Percentiles rank a stretch among this genome's conserved stretches.
Conservation (phyloP, 2,329 filamentous ascomycete species). For the Cytospora piceae region DNA sequence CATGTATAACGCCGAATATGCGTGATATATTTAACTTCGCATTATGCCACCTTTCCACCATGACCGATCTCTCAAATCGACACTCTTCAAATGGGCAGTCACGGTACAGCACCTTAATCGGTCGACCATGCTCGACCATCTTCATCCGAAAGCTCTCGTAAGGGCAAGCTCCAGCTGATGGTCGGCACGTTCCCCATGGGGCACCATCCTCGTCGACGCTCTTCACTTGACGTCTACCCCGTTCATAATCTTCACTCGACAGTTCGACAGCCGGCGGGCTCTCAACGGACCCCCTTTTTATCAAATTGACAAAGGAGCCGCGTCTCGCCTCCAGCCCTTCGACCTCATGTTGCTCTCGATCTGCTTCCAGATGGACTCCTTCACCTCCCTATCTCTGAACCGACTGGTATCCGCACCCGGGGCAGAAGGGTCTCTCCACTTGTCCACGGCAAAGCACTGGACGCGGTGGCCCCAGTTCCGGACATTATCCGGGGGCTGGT, state of each 20-base stretch:
- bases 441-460: slow-evolving; percentile 71
- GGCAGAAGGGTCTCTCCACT: slow-evolving; percentile 65
- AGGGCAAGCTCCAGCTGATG: not conserved
- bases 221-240: not conserved
- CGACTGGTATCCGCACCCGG: slow-evolving; percentile 55
- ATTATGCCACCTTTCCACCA: not conserved
- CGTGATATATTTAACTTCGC: not conserved
- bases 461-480: slow-evolving; percentile 87
- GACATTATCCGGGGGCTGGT: slow-evolving; percentile 76
- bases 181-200: not conserved
- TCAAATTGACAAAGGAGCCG: slow-evolving; percentile 60
- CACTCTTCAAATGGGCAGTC: too few species aligned
- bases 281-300: too few species aligned
- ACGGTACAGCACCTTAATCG: too few species aligned
- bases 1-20: slow-evolving; percentile 8
- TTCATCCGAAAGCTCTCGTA: not conserved
- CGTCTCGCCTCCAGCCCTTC: slow-evolving; percentile 80
- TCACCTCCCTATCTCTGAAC: slow-evolving; percentile 90
- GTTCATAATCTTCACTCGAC: too few species aligned
- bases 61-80: not conserved
- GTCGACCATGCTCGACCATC: not conserved
- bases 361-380: slow-evolving; percentile 88
- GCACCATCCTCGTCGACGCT: not conserved
- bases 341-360: slow-evolving; percentile 87
- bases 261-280: too few species aligned